Base-by-base conservation (phyloP, 164 flowering plant species). In the Vitis labrusca region DNA sequence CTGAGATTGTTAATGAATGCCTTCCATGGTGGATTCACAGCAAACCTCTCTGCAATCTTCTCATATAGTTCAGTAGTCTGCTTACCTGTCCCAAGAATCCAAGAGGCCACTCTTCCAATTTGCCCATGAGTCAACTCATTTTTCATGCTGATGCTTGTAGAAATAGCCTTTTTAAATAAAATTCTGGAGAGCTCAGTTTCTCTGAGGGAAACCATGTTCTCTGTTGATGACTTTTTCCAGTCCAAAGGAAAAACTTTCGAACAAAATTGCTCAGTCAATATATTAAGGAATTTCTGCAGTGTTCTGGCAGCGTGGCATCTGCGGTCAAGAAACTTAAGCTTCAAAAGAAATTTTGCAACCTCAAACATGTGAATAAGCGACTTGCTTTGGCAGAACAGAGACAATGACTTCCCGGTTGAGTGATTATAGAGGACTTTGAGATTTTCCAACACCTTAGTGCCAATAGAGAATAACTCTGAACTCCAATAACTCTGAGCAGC, bases 91-190 rank as follows among this genome's bases (percentile, higher is more conserved):
- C 85, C 87, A 66, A 90, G 79, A 56, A 85, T 62, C 15, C 76
- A 67, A 80, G 80, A 65, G 23, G 68, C 80, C 62, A 79, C 65
- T 62, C 77, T 76, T 61, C 96, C 96, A 65, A 89, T 78, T 71
- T 79, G 76, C 49, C 86, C 88, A 78, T 86, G 73, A 14, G 89
- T 78, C 23, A 83, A 69, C 56, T 48, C 27, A 17, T 71, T 61
- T 53, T 64, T 74, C n/a, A 44, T 60, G 48, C 32, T 48, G 19
- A 80, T 50, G 49, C 59, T 75, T 37, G 44, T 37, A 1, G 14
- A 9, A 54, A 79, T 59, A 30, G 73, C 13, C 63, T 79, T 81
- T 59, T 74, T 63, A 30, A 85, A 78, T 13, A 82, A 49, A 65
- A 77, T 62, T 57, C 23, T 66, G 44, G 75, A 78, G 55, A 47